Evolutionary conservation across 169 alveolate species (phyloP).

Genomic region (Besnoitia besnoiti): DNA sequence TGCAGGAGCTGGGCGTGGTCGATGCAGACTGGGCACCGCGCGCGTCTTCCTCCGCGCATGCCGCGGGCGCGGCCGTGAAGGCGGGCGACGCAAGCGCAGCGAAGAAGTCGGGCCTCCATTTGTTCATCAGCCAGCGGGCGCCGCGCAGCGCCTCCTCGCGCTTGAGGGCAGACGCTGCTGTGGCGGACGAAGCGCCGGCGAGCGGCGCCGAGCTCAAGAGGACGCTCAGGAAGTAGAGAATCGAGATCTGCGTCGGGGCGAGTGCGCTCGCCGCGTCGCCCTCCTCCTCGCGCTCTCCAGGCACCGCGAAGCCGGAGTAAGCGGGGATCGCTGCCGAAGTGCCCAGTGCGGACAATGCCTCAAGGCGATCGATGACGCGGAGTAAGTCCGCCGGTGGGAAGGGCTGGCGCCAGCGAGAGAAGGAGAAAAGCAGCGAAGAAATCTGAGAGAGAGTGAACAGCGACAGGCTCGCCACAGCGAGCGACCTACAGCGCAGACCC

Average conservation of each 20-base stretch:
- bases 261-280: not conserved
- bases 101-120: not conserved
- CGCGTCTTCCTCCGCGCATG: not conserved
- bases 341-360: not conserved
- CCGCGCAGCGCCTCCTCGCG: not conserved
- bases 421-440: not conserved
- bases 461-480: not conserved
- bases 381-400: not conserved
- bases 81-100: not conserved
- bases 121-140: conserved; percentile 3
- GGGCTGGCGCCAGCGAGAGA: not conserved
- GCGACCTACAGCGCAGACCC: not conserved
- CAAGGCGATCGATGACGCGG: conserved; percentile 1
- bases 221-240: not conserved
- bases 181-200: not conserved
- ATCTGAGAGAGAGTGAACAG: not conserved
- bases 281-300: not conserved
- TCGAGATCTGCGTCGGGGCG: not conserved
- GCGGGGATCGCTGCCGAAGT: no score
- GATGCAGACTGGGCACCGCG: not conserved
- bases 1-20: not conserved
- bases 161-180: not conserved
- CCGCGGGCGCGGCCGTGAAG: not conserved
- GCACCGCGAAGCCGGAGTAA: not conserved
- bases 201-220: not conserved